Conservation (phyloP, 2,329 filamentous ascomycete species). For the Aschersonia sp. region DNA sequence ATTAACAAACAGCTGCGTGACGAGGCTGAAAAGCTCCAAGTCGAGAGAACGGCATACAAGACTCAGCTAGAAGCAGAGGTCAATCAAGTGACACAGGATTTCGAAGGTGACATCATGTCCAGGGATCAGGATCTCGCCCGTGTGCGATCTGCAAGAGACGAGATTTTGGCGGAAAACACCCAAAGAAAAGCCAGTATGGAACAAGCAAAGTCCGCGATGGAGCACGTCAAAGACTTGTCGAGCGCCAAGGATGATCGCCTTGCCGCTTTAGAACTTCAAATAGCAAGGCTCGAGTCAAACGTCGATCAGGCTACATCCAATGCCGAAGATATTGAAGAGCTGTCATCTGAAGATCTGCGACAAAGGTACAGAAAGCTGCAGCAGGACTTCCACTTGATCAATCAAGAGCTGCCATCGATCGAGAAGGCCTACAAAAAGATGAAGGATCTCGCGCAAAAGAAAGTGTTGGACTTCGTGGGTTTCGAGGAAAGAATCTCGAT, state of each 20-base stretch:
- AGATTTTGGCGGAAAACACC: conserved; percentile 67
- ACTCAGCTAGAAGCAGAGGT: conserved; percentile 71
- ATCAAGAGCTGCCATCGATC: conserved; percentile 76
- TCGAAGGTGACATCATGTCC: conserved; percentile 67
- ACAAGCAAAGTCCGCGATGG: conserved; percentile 52
- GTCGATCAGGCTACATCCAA: conserved; percentile 32
- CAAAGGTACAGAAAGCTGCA: conserved; percentile 61
- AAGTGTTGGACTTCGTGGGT: conserved; percentile 60
- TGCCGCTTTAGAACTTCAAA: conserved; percentile 65
- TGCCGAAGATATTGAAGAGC: conserved; percentile 33
- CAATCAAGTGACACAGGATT: conserved; percentile 56
- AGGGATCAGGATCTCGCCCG: conserved; percentile 76
- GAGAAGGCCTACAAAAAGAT: conserved; percentile 86
- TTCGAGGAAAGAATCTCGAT: conserved; percentile 67
- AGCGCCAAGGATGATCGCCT: conserved; percentile 72
- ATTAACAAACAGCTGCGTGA: conserved; percentile 74
- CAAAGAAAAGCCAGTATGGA: conserved; percentile 70
- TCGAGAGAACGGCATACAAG: conserved; percentile 72
- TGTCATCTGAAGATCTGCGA: conserved; percentile 58
- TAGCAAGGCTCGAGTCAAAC: conserved; percentile 49
- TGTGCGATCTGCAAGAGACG: conserved; percentile 72
- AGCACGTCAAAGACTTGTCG: conserved; percentile 68
- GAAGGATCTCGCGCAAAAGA: conserved; percentile 71
- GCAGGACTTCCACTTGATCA: conserved; percentile 70
- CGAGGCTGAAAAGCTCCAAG: conserved; percentile 71